Percentiles rank a stretch among this genome's conserved stretches.
Conservation (phyloP, 2,329 filamentous ascomycete genomes). For the Mariannaea elegans region DNA sequence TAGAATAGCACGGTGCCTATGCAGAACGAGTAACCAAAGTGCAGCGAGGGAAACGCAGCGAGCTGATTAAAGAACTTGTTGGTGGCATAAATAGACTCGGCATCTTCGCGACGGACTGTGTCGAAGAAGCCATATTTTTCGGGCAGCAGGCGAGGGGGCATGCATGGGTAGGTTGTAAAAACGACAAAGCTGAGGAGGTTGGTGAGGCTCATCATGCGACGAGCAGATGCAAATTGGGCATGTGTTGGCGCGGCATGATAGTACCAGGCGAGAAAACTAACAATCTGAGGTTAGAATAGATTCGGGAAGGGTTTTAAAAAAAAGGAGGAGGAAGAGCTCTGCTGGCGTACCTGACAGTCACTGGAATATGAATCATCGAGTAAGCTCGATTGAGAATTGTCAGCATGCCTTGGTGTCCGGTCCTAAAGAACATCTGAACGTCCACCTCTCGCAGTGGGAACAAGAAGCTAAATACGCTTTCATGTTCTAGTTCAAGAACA, state of each 20-base stretch:
- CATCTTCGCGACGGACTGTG: slow-evolving; percentile 57
- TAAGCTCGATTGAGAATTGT: slow-evolving; percentile 67
- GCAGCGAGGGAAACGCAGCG: slow-evolving; percentile 66
- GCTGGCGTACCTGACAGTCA: slow-evolving; percentile 60
- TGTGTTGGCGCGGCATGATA: slow-evolving; percentile 63
- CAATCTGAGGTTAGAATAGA: neutral
- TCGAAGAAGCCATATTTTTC: slow-evolving; percentile 66
- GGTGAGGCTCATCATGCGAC: slow-evolving; percentile 58
- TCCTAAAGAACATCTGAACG: slow-evolving; percentile 66
- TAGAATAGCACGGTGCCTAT: slow-evolving; percentile 63
- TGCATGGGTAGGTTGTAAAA: slow-evolving; percentile 65
- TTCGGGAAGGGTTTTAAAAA: neutral
- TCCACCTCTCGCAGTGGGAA: slow-evolving; percentile 62
- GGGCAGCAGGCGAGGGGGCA: slow-evolving; percentile 65
- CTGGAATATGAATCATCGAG: slow-evolving; percentile 68
- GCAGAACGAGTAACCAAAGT: slow-evolving; percentile 65
- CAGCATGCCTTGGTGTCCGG: slow-evolving; percentile 60
- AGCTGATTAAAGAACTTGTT: slow-evolving; percentile 66
- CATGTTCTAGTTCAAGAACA: slow-evolving; percentile 64
- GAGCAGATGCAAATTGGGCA: slow-evolving; percentile 47
- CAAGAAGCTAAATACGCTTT: slow-evolving; percentile 57
- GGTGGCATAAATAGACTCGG: slow-evolving; percentile 69
- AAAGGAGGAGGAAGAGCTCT: slow-evolving; percentile 21
- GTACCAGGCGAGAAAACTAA: slow-evolving; percentile 70
- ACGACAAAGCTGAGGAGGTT: slow-evolving; percentile 64